Evolutionary conservation across 1,284 basidiomycete genomes (phyloP).

Genomic region (Moniliella sp.): DNA sequence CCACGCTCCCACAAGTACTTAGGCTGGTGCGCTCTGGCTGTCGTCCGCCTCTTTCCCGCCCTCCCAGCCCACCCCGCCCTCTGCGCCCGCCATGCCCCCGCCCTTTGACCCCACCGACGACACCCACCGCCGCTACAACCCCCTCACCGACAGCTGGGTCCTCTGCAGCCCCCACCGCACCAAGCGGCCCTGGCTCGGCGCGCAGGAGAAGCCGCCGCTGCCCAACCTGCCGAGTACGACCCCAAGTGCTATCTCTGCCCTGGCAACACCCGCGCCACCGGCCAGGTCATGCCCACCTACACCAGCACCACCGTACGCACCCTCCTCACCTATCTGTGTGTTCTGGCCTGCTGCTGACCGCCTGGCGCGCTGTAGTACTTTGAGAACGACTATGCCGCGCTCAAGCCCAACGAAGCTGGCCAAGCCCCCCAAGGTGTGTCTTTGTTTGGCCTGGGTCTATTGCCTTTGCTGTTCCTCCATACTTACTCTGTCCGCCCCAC

Average conservation of each 20-base stretch:
- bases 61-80: too few species aligned
- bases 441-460: background rate
- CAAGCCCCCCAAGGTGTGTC: background rate
- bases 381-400: slow-evolving; percentile 66
- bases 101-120: slow-evolving; percentile 21
- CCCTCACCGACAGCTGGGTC: slow-evolving; percentile 18
- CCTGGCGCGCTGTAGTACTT: slow-evolving; percentile 42
- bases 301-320: slow-evolving; percentile 41
- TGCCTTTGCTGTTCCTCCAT: background rate
- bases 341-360: too few species aligned
- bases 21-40: too few species aligned
- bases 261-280: slow-evolving; percentile 58
- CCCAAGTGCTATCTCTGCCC: slow-evolving; percentile 72
- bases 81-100: too few species aligned
- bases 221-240: slow-evolving; percentile 44
- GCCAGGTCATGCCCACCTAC: slow-evolving; percentile 48
- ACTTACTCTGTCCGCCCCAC: too few species aligned
- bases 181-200: slow-evolving; percentile 32
- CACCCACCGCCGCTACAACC: slow-evolving; percentile 29
- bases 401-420: slow-evolving; percentile 40
- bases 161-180: slow-evolving; percentile 32
- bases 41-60: too few species aligned
- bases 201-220: slow-evolving; percentile 13
- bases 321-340: too few species aligned
- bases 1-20: too few species aligned